phyloP scores from a whole-genome alignment of 2,329 filamentous ascomycete genomes.

The Myriosclerotinia scirpicola region DNA sequence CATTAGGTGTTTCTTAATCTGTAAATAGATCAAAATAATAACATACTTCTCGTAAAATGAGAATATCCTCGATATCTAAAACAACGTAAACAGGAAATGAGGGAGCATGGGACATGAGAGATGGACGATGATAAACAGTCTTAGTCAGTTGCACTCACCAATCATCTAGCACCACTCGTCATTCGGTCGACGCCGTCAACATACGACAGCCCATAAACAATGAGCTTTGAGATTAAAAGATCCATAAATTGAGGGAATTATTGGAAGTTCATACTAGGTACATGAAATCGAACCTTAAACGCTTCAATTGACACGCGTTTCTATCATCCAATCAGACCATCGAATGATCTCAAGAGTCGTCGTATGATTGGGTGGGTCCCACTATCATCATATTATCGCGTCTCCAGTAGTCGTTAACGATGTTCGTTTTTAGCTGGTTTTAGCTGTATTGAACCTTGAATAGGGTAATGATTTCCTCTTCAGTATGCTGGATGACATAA shows the following conservation, averaged over 20 bases:
- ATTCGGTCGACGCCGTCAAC: neutral
- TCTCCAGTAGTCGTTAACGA: neutral
- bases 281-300: neutral
- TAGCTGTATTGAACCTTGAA: no score
- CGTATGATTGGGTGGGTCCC: constrained; percentile 10
- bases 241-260: constrained; percentile 16
- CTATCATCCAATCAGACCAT: constrained; percentile 1
- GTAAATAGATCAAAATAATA: neutral
- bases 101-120: neutral
- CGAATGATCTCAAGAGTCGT: neutral
- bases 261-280: neutral
- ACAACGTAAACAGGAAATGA: neutral
- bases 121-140: neutral
- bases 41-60: neutral
- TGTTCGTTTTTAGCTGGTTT: neutral
- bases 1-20: neutral
- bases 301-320: neutral
- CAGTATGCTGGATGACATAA: neutral
- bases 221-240: neutral
- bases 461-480: neutral
- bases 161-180: neutral
- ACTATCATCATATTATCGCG: neutral
- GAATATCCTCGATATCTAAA: neutral
- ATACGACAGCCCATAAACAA: neutral
- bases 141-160: neutral